Base-by-base conservation (phyloP, 371 early-diverging fungal genomes). In the Phascolomyces articulosus region DNA sequence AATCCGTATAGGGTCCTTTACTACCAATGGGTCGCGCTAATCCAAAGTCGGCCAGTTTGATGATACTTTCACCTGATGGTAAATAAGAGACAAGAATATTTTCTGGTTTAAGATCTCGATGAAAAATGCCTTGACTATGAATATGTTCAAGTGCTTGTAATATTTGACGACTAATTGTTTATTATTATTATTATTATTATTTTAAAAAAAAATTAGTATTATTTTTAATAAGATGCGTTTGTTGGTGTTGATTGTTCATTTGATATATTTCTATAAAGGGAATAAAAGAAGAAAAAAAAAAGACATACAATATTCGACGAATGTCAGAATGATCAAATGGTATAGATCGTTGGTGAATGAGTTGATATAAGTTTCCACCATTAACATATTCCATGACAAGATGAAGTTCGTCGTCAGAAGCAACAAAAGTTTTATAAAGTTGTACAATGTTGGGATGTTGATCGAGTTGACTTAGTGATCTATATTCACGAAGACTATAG, bases 301-400 rank as follows among this genome's bases (percentile, higher is more conserved):
- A 61, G 0, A 15, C 68, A 65, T 73, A 75, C 81, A 77, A 58
- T 31, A 80, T 77, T 13, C 63, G 65, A 49, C 69, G 63, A 31
- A 78, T 29, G 66, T 80, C 78, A 40, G 54, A 38, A 27, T 71
- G 62, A 21, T 63, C 69, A 10, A 80, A 61, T 3, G 68, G 64
- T n/a, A 91, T 91, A 21, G 86, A 85, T 28, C 91, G 82, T 44
- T 89, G 84, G 58, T 90, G 89, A 56, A 95, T 91, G 60, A 90
- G 73, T 72, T 96, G 95, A 70, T 95, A 95, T 26, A 98, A 75
- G 70, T 97, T 96, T 26, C 93, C 83, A 47, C 79, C 93, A 34
- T 98, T 95, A 91, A 96, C 93, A 66, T 84, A 94, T 68, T 98
- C 98, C 77, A 98, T 96, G 1, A 98, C 92, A 73, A 98, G 91